Evolutionary conservation across 805 yeast genomes (phyloP).

Genomic region (Yamadazyma paraphyllophila): DNA sequence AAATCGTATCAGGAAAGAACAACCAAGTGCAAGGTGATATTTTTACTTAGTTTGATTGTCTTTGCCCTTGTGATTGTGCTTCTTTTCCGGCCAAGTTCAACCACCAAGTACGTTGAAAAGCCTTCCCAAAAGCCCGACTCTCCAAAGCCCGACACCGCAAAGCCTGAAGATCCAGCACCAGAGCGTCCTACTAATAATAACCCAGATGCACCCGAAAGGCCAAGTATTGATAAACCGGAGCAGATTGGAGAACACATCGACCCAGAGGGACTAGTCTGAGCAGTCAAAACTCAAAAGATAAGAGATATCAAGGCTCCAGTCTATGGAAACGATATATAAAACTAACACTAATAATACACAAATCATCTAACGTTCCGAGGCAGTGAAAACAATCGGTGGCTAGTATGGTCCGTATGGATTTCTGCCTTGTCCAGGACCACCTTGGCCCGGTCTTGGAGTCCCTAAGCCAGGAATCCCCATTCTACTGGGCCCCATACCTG

Average conservation of each 20-base stretch:
- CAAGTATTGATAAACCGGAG: slow-evolving; percentile 3
- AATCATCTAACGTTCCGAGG: neutral
- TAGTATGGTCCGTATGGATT: slow-evolving; percentile 10
- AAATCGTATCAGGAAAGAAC: slow-evolving; percentile 81
- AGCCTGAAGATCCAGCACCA: neutral
- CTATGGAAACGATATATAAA: no score
- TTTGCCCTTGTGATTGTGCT: slow-evolving; percentile 68
- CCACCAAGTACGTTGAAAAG: slow-evolving; percentile 23
- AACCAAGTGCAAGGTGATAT: slow-evolving; percentile 84
- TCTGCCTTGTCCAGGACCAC: no score
- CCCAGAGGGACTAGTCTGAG: neutral
- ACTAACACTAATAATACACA: slow-evolving; percentile 1
- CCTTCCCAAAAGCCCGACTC: slow-evolving; percentile 6
- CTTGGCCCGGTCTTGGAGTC: slow-evolving; percentile 3
- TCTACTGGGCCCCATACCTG: slow-evolving; percentile 8
- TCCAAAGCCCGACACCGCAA: slow-evolving; percentile 3
- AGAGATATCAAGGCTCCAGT: no score
- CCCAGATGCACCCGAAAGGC: slow-evolving; percentile 6
- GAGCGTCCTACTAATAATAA: neutral
- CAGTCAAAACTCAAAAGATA: no score
- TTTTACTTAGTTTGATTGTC: slow-evolving; percentile 69
- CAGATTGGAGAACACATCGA: slow-evolving; percentile 1
- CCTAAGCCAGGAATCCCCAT: slow-evolving; percentile 10
- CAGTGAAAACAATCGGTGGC: neutral
- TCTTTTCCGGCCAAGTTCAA: slow-evolving; percentile 57